phyloP scores from a whole-genome alignment of 1,284 basidiomycete genomes.

The Apiotrichum gracile region DNA sequence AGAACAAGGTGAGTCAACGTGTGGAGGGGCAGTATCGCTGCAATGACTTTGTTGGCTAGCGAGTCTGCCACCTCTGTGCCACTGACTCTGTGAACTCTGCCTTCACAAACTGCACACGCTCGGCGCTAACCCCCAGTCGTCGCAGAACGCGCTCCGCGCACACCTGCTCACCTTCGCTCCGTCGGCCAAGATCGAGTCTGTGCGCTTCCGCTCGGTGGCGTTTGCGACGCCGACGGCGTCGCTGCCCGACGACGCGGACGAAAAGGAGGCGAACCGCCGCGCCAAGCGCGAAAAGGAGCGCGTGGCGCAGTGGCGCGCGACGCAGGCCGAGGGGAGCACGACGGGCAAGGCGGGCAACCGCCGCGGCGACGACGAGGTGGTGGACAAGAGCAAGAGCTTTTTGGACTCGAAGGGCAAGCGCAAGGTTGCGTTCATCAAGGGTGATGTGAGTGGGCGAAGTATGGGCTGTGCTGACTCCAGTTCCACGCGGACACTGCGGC shows the following conservation, averaged over 20 bases:
- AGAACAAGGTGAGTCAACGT: constrained; percentile 58
- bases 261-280: constrained; percentile 31
- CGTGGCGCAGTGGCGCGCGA: constrained; percentile 58
- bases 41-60: background rate
- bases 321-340: constrained; percentile 39
- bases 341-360: constrained; percentile 52
- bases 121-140: background rate
- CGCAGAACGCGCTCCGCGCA: constrained; percentile 27
- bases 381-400: constrained; percentile 49
- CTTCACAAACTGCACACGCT: too few species aligned
- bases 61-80: background rate
- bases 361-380: constrained; percentile 36
- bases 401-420: constrained; percentile 83
- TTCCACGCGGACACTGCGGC: constrained; percentile 66
- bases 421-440: constrained; percentile 88
- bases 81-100: background rate
- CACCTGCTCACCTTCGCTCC: constrained; percentile 67
- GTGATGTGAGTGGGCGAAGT: constrained; percentile 53
- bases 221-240: constrained; percentile 70
- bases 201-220: constrained; percentile 83
- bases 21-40: background rate
- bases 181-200: constrained; percentile 70
- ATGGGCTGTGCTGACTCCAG: constrained; percentile 17
- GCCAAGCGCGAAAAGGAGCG: constrained; percentile 48
- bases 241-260: constrained; percentile 20